Evolutionary conservation across 179 eudicot genomes (phyloP).

Genomic region (Camellia oleifera): DNA sequence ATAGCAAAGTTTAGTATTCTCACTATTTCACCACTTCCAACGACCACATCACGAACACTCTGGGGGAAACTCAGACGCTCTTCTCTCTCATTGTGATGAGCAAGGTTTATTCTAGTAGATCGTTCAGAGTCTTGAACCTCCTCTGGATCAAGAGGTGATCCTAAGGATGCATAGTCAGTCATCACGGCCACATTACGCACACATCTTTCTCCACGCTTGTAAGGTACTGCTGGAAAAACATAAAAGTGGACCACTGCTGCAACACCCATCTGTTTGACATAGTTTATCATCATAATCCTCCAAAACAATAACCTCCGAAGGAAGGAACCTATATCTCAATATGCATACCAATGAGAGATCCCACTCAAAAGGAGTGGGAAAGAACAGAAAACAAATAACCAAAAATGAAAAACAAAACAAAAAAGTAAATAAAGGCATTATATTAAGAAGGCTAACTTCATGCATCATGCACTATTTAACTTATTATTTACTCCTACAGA

Average conservation of each 20-base stretch:
- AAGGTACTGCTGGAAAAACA: slow-evolving; percentile 89
- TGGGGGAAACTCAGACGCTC: slow-evolving; percentile 76
- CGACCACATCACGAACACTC: slow-evolving; percentile 89
- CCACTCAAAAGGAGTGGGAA: background rate
- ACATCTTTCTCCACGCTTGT: slow-evolving; percentile 95
- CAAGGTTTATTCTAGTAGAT: slow-evolving; percentile 45
- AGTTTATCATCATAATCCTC: slow-evolving; percentile 17
- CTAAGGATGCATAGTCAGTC: slow-evolving; percentile 92
- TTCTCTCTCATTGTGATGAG: slow-evolving; percentile 59
- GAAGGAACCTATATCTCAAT: background rate
- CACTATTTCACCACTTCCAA: slow-evolving; percentile 95
- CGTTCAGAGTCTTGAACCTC: slow-evolving; percentile 79
- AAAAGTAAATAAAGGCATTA: background rate
- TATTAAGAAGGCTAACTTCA: background rate
- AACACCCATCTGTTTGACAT: slow-evolving; percentile 74
- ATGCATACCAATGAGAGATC: slow-evolving; percentile 9
- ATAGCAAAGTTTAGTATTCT: slow-evolving; percentile 26
- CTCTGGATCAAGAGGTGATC: slow-evolving; percentile 84
- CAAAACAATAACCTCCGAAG: background rate
- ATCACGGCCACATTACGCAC: slow-evolving; percentile 86
- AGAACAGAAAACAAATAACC: background rate
- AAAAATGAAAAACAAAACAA: background rate
- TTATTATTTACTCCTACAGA: background rate
- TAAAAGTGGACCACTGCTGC: slow-evolving; percentile 94
- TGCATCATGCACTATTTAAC: background rate